A percentile compares a stretch with the other conserved stretches of the same genome.
phyloP scores from a whole-genome alignment of 257 asterid species.

The Linderniella brevidens region DNA sequence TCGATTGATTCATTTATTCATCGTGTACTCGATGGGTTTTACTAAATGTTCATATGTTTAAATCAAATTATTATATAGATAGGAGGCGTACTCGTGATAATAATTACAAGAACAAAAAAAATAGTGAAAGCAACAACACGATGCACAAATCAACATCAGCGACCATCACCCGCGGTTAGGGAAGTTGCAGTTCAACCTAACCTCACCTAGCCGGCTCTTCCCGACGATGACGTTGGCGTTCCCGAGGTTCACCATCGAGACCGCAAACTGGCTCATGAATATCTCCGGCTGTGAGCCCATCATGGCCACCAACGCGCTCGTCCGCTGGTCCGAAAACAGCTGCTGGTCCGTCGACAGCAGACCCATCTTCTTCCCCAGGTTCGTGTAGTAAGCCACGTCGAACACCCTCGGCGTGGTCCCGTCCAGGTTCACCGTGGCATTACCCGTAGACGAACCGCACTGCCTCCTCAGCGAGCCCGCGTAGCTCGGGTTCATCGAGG shows the following conservation, averaged over 20 bases:
- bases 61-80: no score
- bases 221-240: conserved; percentile 10
- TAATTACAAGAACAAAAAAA: no score
- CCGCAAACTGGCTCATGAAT: conserved; percentile 46
- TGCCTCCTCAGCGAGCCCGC: conserved; percentile 48
- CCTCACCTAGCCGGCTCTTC: no score
- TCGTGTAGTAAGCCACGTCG: conserved; percentile 46
- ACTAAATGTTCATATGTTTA: no score
- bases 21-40: no score
- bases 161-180: no score
- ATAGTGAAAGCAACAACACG: no score
- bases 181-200: no score
- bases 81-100: no score
- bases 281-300: conserved; percentile 28
- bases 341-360: conserved; percentile 48
- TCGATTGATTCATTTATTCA: no score
- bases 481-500: conserved; percentile 30
- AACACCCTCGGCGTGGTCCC: conserved; percentile 35
- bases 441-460: conserved; percentile 32
- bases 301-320: conserved; percentile 42
- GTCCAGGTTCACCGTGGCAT: conserved; percentile 46
- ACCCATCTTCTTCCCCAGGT: conserved; percentile 65
- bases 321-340: conserved; percentile 48
- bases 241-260: conserved; percentile 70
- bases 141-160: no score